These are phyloP conservation scores for Babesia bigemina DNA, from an alignment of 169 alveolate species.

Conservation along the genomic window DNA sequence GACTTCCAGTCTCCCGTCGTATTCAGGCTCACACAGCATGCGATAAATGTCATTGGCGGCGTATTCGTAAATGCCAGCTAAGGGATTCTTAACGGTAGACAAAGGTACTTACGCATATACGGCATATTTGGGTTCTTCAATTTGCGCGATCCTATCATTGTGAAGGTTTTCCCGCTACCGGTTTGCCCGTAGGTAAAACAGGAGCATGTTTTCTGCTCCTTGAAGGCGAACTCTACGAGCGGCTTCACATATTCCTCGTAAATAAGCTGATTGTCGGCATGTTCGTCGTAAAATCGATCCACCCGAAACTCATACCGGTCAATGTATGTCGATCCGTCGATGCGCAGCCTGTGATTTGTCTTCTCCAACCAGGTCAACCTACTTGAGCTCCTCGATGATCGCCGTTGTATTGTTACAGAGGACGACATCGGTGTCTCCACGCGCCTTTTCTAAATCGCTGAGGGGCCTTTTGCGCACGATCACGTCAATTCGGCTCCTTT, in stretches of 20 bases:
- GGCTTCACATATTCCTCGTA: constrained; percentile 90
- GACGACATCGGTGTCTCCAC: constrained; percentile 91
- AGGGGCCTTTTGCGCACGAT: constrained; percentile 95
- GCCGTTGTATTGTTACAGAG: constrained; percentile 77
- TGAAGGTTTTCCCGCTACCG: constrained; percentile 96
- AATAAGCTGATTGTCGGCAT: constrained; percentile 83
- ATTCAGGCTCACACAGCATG: constrained; percentile 76
- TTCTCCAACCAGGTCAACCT: not conserved
- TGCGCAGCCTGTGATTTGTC: constrained; percentile 69
- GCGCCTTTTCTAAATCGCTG: constrained; percentile 86
- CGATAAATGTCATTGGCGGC: constrained; percentile 92
- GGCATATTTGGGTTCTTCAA: constrained; percentile 37
- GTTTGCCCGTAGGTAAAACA: constrained; percentile 98
- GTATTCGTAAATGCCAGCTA: constrained; percentile 91
- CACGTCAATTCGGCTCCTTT: constrained; percentile 82
- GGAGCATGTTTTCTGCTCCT: constrained; percentile 90
- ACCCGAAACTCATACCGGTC: constrained; percentile 90
- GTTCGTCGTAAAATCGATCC: constrained; percentile 88
- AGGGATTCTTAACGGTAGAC: not conserved
- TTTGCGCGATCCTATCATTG: constrained; percentile 94
- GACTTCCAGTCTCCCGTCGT: constrained; percentile 64
- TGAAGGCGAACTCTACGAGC: constrained; percentile 90
- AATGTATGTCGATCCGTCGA: constrained; percentile 89
- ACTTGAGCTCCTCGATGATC: constrained; percentile 69
- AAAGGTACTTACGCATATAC: constrained; percentile 35